A percentile compares a stretch with the other conserved stretches of the same genome.
phyloP scores from a whole-genome alignment of 1,284 basidiomycete genomes.

The Xerocomus amazonicus region DNA sequence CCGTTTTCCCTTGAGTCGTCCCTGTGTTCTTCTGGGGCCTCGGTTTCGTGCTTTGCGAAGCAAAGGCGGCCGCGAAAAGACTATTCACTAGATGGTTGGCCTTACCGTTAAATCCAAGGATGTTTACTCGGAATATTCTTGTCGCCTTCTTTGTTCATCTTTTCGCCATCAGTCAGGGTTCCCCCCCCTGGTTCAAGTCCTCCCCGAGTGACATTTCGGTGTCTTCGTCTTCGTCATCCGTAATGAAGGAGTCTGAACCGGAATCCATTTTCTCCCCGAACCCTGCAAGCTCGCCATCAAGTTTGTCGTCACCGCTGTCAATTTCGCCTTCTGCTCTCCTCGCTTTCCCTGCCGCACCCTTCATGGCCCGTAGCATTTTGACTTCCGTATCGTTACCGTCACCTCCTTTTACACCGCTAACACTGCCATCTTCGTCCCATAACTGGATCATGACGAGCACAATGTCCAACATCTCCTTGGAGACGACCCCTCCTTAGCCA shows the following conservation, averaged over 20 bases:
- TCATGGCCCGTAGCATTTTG: constrained; percentile 41
- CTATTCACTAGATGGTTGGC: constrained; percentile 47
- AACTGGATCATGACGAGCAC: neutral
- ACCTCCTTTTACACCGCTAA: neutral
- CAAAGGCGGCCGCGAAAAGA: constrained; percentile 46
- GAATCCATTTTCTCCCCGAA: constrained; percentile 14
- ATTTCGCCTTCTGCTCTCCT: constrained; percentile 13
- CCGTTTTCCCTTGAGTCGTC: constrained; percentile 11
- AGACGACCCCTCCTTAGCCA: too few relatives aligned
- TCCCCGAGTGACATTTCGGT: constrained; percentile 7
- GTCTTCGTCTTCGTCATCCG: constrained; percentile 17
- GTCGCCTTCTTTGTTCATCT: constrained; percentile 12
- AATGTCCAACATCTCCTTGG: too few relatives aligned
- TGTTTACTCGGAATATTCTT: neutral
- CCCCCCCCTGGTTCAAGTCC: constrained; percentile 5
- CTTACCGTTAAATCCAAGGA: constrained; percentile 13
- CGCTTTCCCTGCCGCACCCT: constrained; percentile 36
- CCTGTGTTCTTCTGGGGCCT: constrained; percentile 2
- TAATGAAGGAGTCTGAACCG: constrained; percentile 10
- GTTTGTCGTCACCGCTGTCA: neutral
- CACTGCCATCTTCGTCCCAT: constrained; percentile 17
- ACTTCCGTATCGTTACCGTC: constrained; percentile 19
- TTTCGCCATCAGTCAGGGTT: constrained; percentile 15
- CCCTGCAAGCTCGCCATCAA: constrained; percentile 15
- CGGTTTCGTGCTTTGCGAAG: constrained; percentile 26